Evolutionary conservation across 495 filamentous ascomycete species (phyloP).

Genomic region (Penicillium malachiteum): DNA sequence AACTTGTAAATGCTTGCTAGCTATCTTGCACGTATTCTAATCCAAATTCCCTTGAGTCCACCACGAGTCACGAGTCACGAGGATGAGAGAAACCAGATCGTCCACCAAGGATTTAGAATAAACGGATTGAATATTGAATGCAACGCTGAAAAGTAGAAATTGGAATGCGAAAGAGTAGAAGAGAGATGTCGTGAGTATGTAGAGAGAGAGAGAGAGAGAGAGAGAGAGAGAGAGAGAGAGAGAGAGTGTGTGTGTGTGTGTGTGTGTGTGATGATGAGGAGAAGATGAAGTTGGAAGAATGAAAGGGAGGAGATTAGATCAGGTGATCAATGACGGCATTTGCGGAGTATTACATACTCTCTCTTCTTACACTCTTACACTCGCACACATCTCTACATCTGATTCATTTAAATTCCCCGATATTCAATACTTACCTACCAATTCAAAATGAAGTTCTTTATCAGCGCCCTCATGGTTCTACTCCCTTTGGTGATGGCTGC

Average conservation of each 20-base stretch:
- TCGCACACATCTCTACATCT: no score
- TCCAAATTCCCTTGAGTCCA: slow-evolving; percentile 22
- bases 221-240: slow-evolving; percentile 6
- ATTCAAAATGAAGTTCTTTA: slow-evolving; percentile 56
- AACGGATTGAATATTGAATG: slow-evolving; percentile 5
- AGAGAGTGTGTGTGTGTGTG: no score
- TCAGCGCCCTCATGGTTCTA: slow-evolving; percentile 50
- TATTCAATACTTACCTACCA: not conserved
- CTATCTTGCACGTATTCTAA: slow-evolving; percentile 43
- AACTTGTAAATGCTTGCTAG: slow-evolving; percentile 55
- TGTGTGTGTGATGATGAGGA: no score
- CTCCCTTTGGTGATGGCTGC: slow-evolving; percentile 56
- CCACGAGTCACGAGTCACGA: not conserved
- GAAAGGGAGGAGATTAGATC: not conserved
- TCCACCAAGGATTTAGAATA: slow-evolving; percentile 3
- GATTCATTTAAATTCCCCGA: not conserved
- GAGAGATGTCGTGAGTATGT: slow-evolving; percentile 5
- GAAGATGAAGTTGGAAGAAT: not conserved
- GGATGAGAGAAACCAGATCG: not conserved
- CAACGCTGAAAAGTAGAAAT: slow-evolving; percentile 12
- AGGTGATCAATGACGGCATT: slow-evolving; percentile 2
- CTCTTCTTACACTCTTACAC: no score
- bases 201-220: slow-evolving; percentile 4
- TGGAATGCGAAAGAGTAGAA: not conserved
- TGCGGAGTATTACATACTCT: no score